These are phyloP conservation scores for Cordyceps militaris DNA, from an alignment of 2,329 filamentous ascomycete genomes.

Conservation along the genomic window DNA sequence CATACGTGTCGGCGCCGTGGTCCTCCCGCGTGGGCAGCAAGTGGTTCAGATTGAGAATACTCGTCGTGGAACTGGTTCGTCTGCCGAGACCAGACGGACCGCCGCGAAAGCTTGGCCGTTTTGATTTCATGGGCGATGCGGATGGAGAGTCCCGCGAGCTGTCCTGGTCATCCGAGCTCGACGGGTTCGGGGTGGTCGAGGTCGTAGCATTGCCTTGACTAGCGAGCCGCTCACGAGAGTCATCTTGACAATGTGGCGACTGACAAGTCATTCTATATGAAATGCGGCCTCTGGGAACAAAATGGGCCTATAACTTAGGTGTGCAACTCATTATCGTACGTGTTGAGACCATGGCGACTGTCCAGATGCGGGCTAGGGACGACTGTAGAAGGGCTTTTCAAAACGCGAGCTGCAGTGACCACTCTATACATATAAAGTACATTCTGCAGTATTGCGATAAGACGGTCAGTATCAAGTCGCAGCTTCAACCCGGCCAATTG, in stretches of 20 bases:
- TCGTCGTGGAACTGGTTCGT: conserved; percentile 23
- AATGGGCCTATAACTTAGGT: background rate
- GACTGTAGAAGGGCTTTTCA: background rate
- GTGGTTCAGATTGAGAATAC: conserved; percentile 28
- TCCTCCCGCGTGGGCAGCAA: conserved; percentile 28
- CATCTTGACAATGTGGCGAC: background rate
- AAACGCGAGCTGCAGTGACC: no score
- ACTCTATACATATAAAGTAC: background rate
- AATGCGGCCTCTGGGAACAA: background rate
- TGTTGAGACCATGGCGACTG: background rate
- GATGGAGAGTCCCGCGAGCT: background rate
- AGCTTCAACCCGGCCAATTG: background rate
- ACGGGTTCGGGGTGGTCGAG: background rate
- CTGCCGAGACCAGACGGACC: conserved; percentile 9
- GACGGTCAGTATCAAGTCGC: background rate
- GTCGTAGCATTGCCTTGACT: background rate
- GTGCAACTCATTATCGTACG: background rate
- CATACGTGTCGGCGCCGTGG: conserved; percentile 34
- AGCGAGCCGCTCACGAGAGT: background rate
- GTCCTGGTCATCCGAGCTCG: background rate
- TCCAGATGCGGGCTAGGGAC: background rate
- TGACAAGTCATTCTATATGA: background rate
- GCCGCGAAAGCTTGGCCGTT: background rate
- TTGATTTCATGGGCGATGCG: background rate
- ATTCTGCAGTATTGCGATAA: background rate